Evolutionary conservation across 495 filamentous ascomycete genomes (phyloP).

Genomic region (Parachaetomium inaequale): DNA sequence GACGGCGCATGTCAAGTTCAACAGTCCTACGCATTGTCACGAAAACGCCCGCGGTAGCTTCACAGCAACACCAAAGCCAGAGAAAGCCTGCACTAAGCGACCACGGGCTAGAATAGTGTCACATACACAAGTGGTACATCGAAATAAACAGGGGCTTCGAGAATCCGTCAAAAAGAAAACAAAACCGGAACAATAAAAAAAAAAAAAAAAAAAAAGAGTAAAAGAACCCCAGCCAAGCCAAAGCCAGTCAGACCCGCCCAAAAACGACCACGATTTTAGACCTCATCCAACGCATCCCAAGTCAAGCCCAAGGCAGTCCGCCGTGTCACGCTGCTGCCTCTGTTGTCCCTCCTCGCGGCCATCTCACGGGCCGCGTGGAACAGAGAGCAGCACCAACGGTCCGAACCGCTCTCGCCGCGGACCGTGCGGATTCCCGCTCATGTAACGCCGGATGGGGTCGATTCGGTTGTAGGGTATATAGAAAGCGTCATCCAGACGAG

Average conservation of each 20-base stretch:
- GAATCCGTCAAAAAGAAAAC: slow-evolving; percentile 5
- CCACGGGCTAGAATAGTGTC: slow-evolving; percentile 3
- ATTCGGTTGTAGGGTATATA: slow-evolving; percentile 33
- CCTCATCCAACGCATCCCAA: slow-evolving; percentile 33
- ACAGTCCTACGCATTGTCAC: too few relatives aligned
- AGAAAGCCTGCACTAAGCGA: neutral
- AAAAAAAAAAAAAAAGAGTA: slow-evolving; percentile 28
- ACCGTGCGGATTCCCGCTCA: slow-evolving; percentile 4
- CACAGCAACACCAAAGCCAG: neutral
- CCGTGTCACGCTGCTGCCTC: neutral
- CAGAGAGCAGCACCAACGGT: neutral
- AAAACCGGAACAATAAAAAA: slow-evolving; percentile 15
- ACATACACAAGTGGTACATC: slow-evolving; percentile 16
- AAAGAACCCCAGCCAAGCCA: slow-evolving; percentile 31
- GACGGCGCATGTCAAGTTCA: too few relatives aligned
- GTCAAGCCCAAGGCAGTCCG: slow-evolving; percentile 24
- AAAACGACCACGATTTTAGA: slow-evolving; percentile 28
- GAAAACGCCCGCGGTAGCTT: neutral
- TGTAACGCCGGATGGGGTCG: slow-evolving; percentile 24
- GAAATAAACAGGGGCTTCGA: slow-evolving; percentile 5
- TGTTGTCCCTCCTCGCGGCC: neutral
- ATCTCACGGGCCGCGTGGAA: neutral
- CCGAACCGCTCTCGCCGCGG: slow-evolving; percentile 6
- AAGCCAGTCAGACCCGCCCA: slow-evolving; percentile 13
- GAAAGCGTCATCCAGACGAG: slow-evolving; percentile 29